These are phyloP conservation scores for Populus tremula DNA, from an alignment of 345 rosid species.

Conservation along the genomic window DNA sequence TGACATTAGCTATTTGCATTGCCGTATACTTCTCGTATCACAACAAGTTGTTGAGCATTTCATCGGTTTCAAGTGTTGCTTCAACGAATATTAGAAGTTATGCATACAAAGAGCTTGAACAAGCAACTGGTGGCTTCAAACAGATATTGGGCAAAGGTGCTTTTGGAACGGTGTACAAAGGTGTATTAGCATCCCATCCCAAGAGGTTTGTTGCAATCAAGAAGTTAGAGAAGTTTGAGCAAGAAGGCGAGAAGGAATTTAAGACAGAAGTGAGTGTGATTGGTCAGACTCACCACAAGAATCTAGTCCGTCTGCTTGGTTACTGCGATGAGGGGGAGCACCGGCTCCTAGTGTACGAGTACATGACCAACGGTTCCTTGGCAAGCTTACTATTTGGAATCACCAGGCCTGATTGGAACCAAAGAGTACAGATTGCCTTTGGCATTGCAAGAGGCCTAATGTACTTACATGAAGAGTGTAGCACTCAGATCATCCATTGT, in stretches of 20 bases:
- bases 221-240: background rate
- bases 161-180: slow-evolving; percentile 25
- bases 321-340: background rate
- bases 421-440: background rate
- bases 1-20: too few relatives aligned
- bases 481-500: background rate
- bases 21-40: too few relatives aligned
- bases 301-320: background rate
- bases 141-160: slow-evolving; percentile 43
- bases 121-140: slow-evolving; percentile 35
- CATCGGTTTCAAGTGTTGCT: too few relatives aligned
- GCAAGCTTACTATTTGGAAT: background rate
- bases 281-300: slow-evolving; percentile 1
- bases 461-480: slow-evolving; percentile 1
- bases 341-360: background rate
- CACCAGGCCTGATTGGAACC: background rate
- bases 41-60: too few relatives aligned
- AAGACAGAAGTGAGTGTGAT: slow-evolving; percentile 2
- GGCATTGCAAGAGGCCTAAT: background rate
- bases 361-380: background rate
- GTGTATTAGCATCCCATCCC: background rate
- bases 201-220: background rate
- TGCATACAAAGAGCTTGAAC: too few relatives aligned
- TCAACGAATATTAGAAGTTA: too few relatives aligned
- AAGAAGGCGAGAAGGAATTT: slow-evolving; percentile 1